These are phyloP conservation scores for Verticillium klebahnii DNA, from an alignment of 2,329 filamentous ascomycete species.

Conservation along the genomic window DNA sequence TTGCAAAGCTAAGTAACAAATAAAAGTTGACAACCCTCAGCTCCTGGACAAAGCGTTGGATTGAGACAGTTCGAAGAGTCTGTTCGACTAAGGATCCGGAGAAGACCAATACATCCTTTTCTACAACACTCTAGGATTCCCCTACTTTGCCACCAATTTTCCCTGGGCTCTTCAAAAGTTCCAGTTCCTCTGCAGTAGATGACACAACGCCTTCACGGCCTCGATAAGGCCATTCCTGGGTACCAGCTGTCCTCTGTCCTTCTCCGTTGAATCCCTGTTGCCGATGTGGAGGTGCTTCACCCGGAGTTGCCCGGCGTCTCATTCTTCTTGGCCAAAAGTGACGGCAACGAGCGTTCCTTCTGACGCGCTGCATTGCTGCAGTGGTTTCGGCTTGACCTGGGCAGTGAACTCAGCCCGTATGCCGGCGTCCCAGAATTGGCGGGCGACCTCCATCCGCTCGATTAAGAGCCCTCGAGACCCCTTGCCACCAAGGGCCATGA, in stretches of 20 bases:
- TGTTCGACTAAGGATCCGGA: too few relatives aligned
- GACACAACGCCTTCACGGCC: constrained; percentile 28
- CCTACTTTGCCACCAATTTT: too few relatives aligned
- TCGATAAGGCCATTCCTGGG: constrained; percentile 46
- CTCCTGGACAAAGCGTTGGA: too few relatives aligned
- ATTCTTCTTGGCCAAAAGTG: constrained; percentile 86
- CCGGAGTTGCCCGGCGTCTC: constrained; percentile 77
- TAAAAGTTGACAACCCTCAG: too few relatives aligned
- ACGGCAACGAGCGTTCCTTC: constrained; percentile 83
- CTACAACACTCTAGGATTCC: too few relatives aligned
- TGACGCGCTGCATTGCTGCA: constrained; percentile 84
- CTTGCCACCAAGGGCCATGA: constrained; percentile 92
- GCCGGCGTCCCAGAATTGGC: constrained; percentile 75
- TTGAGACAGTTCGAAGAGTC: too few relatives aligned
- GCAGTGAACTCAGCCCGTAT: constrained; percentile 81
- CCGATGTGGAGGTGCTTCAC: constrained; percentile 67
- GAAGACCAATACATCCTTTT: too few relatives aligned
- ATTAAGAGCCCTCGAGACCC: constrained; percentile 72
- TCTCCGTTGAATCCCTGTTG: constrained; percentile 67
- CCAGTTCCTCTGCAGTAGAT: not conserved
- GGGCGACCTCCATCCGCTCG: constrained; percentile 77
- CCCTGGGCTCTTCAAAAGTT: too few relatives aligned
- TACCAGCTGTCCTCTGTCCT: constrained; percentile 56
- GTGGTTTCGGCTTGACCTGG: constrained; percentile 86
- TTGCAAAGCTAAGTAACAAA: too few relatives aligned